phyloP scores from a whole-genome alignment of 2,329 filamentous ascomycete genomes.

The Zasmidium citrigriseum region DNA sequence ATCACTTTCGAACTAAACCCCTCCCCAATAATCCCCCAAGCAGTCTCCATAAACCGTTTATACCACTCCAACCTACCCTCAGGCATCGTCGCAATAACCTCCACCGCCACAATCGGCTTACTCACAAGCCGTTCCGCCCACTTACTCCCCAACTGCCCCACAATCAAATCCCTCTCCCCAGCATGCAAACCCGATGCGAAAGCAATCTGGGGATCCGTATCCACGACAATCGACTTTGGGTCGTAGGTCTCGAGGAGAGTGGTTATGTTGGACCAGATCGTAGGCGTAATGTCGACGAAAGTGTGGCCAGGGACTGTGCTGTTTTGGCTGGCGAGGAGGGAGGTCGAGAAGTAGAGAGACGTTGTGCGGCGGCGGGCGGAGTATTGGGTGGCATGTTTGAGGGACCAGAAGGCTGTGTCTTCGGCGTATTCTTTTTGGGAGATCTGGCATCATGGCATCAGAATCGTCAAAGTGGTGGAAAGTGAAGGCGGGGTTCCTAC shows the following conservation, averaged over 20 bases:
- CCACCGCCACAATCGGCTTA: slow-evolving; percentile 21
- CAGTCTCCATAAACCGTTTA: slow-evolving; percentile 19
- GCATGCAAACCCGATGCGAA: slow-evolving; percentile 22
- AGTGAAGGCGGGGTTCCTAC: not conserved
- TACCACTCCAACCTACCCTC: slow-evolving; percentile 19
- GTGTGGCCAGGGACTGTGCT: slow-evolving; percentile 10
- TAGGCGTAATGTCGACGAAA: slow-evolving; percentile 23
- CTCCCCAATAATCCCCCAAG: slow-evolving; percentile 22
- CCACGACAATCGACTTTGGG: slow-evolving; percentile 16
- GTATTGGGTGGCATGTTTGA: slow-evolving; percentile 23
- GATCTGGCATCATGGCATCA: too few relatives aligned
- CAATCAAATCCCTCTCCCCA: slow-evolving; percentile 12
- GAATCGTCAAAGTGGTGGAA: not conserved
- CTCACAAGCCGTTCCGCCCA: slow-evolving; percentile 14
- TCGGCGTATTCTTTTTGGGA: slow-evolving; percentile 25
- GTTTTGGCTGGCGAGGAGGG: not conserved
- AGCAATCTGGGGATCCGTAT: slow-evolving; percentile 20
- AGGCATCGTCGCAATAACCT: slow-evolving; percentile 24
- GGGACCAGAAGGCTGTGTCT: slow-evolving; percentile 27
- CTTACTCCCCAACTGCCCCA: slow-evolving; percentile 3
- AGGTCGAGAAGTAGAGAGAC: slow-evolving; percentile 18
- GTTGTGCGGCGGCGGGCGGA: slow-evolving; percentile 22
- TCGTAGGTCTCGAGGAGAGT: slow-evolving; percentile 11
- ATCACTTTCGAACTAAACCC: slow-evolving; percentile 20
- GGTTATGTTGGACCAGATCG: slow-evolving; percentile 12